Evolutionary conservation across 2,329 filamentous ascomycete genomes (phyloP), one percentile per base, ranked within the genome.

Genomic region (Massarina eburnea): DNA sequence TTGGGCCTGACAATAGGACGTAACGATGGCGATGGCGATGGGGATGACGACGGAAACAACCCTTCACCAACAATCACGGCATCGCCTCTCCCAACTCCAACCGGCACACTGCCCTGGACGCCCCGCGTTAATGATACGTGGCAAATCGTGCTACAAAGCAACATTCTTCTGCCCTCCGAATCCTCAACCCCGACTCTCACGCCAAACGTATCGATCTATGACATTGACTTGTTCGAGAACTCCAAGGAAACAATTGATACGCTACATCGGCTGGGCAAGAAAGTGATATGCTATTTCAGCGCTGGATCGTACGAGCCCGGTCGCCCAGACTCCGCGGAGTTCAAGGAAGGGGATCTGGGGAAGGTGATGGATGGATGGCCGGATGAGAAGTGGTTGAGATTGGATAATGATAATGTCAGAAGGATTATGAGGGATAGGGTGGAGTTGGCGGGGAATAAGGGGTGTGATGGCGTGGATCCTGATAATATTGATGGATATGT

Each of bases 261-360:
- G 4, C 70, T 85, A 12, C 77, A 83, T 33, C 52, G 55, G 3
- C 58, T 74, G 21, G 79, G 77, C 8, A 80, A 80, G 59, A 82
- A 80, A 50, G 80, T 88, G 43, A 84, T 89, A 47, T 90, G 86
- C 73, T 90, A 90, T 70, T 89, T 89, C 71, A 85, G 82, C 41
- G 85, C 84, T 0, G 86, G 86, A 1, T 84, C 81, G 7, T 88
- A 79, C 56, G 86, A 90, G 67, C 63, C 81, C 41, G 81, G 78
- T 72, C 77, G 86, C 3, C 68, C 75, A 1, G 86, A 89, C 61
- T 74, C 76, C 15, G 61, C 59, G 22, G 57, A 79, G 4, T 89
- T 88, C 59, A 59, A 71, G 7, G 51, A 72, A 1, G 63, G 68
- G 0, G 85, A 88, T 53, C 63, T 83, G 33, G 86, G 85, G 17